A percentile compares a stretch with the other conserved stretches of the same genome.
Conservation (phyloP, 169 alveolate species). For the Plasmodium malariae region DNA sequence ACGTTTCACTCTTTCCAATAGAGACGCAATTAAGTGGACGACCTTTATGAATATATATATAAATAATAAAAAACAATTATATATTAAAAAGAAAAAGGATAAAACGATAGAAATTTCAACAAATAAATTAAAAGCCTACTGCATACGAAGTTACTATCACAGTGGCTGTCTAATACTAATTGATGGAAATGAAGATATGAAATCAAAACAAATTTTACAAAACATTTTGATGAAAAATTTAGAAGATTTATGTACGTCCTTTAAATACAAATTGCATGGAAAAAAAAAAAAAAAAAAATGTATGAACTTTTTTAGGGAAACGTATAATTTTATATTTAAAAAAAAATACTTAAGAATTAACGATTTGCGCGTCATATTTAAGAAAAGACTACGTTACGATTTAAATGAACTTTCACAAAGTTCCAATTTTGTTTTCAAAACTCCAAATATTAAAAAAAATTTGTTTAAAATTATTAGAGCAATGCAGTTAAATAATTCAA, state of each 20-base stretch:
- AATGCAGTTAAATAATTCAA: slow-evolving; percentile 91
- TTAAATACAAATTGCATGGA: slow-evolving; percentile 3
- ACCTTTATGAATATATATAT: slow-evolving; percentile 49
- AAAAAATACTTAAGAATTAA: slow-evolving; percentile 24
- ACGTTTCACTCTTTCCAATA: slow-evolving; percentile 18
- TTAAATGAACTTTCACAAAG: neutral
- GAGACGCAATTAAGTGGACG: slow-evolving; percentile 60
- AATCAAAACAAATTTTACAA: slow-evolving; percentile 24
- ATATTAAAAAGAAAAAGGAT: neutral
- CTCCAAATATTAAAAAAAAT: slow-evolving; percentile 92
- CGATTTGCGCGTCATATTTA: slow-evolving; percentile 44
- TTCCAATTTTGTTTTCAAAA: slow-evolving; percentile 89
- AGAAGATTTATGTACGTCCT: slow-evolving; percentile 3
- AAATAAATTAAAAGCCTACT: slow-evolving; percentile 14
- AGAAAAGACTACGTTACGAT: neutral
- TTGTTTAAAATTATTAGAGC: slow-evolving; percentile 93
- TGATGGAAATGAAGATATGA: slow-evolving; percentile 62
- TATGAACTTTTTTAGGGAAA: neutral
- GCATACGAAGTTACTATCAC: slow-evolving; percentile 37
- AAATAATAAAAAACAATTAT: neutral
- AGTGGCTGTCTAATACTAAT: slow-evolving; percentile 68
- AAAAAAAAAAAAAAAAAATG: neutral
- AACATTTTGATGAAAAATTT: slow-evolving; percentile 12
- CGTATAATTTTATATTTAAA: slow-evolving; percentile 19
- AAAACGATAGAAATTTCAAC: neutral